Evolutionary conservation across 257 asterid genomes (phyloP).

Genomic region (Solanum microdontum): DNA sequence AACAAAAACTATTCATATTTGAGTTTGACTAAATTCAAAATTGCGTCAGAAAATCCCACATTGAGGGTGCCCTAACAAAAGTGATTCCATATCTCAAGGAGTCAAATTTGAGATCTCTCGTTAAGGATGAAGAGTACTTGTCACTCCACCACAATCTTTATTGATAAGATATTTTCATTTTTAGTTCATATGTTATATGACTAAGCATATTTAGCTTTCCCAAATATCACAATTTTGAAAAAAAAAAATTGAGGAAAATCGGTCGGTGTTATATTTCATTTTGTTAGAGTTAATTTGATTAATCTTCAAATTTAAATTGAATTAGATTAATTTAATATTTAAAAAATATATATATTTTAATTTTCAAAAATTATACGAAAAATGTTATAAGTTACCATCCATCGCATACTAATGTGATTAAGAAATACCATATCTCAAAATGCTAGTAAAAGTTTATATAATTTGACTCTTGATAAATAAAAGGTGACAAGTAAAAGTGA

Average conservation of each 20-base stretch:
- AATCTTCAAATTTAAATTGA: no score
- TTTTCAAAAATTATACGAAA: no score
- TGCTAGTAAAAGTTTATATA: no score
- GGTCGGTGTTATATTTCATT: not conserved
- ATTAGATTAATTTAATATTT: not conserved
- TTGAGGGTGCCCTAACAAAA: not conserved
- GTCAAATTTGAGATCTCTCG: no score
- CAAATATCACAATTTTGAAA: not conserved
- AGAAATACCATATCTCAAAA: not conserved
- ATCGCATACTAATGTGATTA: not conserved
- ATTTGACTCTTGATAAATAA: not conserved
- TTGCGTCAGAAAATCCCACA: fast-evolving
- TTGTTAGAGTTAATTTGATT: no score
- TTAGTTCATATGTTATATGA: no score
- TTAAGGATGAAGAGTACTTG: not conserved
- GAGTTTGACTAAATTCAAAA: fast-evolving
- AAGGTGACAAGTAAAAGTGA: not conserved
- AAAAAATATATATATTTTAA: no score
- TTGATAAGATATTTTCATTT: no score
- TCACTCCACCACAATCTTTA: not conserved
- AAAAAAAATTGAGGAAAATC: not conserved
- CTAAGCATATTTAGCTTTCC: not conserved
- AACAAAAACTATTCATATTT: fast-evolving
- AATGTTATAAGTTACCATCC: not conserved
- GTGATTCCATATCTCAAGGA: no score